A percentile compares a stretch with the other conserved stretches of the same genome.
phyloP scores from a whole-genome alignment of 2,329 filamentous ascomycete species.

The Aspergillus neotritici region DNA sequence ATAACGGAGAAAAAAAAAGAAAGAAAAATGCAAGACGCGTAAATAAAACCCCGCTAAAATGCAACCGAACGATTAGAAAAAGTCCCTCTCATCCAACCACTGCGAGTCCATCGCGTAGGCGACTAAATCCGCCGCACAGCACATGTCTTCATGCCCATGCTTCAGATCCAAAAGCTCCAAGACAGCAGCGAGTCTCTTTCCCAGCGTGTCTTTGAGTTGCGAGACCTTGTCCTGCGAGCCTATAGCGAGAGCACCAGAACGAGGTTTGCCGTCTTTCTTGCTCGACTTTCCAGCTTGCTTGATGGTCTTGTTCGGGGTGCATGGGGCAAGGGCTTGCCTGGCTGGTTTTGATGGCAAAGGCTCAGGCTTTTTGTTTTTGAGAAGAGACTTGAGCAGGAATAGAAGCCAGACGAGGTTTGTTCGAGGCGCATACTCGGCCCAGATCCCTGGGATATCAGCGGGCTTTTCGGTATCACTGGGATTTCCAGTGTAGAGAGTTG shows the following conservation, averaged over 20 bases:
- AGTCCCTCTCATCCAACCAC: slow-evolving; percentile 37
- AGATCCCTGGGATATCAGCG: slow-evolving; percentile 37
- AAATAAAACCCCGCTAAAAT: no score
- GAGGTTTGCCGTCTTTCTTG: slow-evolving; percentile 4
- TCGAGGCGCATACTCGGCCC: slow-evolving; percentile 52
- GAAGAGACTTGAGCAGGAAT: slow-evolving; percentile 54
- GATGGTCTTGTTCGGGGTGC: slow-evolving; percentile 28
- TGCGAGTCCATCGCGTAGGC: slow-evolving; percentile 40
- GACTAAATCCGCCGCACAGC: slow-evolving; percentile 39
- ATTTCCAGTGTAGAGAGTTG: slow-evolving; percentile 39
- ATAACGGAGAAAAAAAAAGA: neutral
- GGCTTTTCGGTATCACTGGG: slow-evolving; percentile 37
- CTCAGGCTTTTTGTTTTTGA: slow-evolving; percentile 35
- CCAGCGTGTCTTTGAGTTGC: slow-evolving; percentile 25
- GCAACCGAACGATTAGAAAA: slow-evolving; percentile 21
- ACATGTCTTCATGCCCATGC: slow-evolving; percentile 37
- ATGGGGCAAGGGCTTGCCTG: slow-evolving; percentile 28
- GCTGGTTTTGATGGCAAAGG: slow-evolving; percentile 6
- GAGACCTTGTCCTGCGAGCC: slow-evolving; percentile 15
- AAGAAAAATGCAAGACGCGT: neutral
- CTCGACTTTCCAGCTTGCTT: slow-evolving; percentile 6
- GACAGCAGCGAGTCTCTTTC: slow-evolving; percentile 28
- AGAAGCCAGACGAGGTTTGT: slow-evolving; percentile 62
- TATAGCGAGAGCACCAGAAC: slow-evolving; percentile 7
- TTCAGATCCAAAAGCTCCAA: slow-evolving; percentile 35